Conservation (phyloP, 176 grass and related monocot species). For the Tillandsia fasciculata region DNA sequence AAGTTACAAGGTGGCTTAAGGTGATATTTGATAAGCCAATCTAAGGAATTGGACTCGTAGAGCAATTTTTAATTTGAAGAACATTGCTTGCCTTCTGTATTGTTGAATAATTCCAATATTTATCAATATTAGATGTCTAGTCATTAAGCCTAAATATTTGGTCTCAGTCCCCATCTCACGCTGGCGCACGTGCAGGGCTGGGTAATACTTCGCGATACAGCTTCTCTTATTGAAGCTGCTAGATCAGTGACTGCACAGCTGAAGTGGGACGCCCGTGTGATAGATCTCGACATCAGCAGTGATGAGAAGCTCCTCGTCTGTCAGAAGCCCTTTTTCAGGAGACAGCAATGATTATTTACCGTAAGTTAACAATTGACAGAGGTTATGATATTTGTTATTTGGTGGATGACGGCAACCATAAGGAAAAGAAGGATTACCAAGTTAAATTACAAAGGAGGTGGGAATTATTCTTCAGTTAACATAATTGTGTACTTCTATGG, state of each 20-base stretch:
- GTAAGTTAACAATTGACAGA: not conserved
- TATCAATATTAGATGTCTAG: not conserved
- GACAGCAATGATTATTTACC: conserved; percentile 16
- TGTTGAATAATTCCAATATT: not conserved
- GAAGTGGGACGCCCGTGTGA: conserved; percentile 80
- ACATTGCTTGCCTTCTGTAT: too few relatives aligned
- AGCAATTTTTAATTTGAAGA: too few relatives aligned
- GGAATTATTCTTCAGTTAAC: not conserved
- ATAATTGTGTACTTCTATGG: conserved; percentile 12
- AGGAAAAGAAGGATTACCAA: not conserved
- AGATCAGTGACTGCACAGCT: conserved; percentile 73
- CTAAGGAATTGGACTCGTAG: too few relatives aligned
- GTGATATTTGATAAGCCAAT: too few relatives aligned
- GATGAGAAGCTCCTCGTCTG: conserved; percentile 88
- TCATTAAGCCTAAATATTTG: not conserved
- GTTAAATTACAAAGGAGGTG: not conserved
- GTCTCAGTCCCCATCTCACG: not conserved
- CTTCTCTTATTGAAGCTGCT: conserved; percentile 69
- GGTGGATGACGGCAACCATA: not conserved
- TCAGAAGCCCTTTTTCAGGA: conserved; percentile 88
- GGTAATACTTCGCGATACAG: conserved; percentile 67
- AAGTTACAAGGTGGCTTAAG: too few relatives aligned
- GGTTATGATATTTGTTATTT: conserved; percentile 11
- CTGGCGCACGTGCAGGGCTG: conserved; percentile 53
- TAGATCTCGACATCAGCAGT: conserved; percentile 76